phyloP scores from a whole-genome alignment of 768 basidiomycete species.

The Pulveroboletus frians region DNA sequence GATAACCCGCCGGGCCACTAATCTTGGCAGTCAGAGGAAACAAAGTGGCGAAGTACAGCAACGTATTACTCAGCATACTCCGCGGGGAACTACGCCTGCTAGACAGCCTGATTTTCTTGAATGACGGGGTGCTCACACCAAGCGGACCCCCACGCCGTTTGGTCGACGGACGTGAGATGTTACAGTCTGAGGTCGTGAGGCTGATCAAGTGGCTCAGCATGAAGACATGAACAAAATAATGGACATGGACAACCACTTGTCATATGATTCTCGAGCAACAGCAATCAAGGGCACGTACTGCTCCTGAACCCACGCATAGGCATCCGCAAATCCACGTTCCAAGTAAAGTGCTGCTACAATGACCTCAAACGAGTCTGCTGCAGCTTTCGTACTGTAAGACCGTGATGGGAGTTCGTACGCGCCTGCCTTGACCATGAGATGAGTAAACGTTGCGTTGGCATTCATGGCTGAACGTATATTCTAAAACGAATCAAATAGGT shows the following conservation, averaged over 20 bases:
- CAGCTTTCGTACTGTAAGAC: constrained; percentile 32
- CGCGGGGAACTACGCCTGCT: constrained; percentile 13
- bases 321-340: constrained; percentile 35
- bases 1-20: constrained; percentile 27
- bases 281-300: constrained; percentile 37
- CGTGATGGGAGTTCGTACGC: constrained; percentile 17
- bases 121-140: constrained; percentile 3
- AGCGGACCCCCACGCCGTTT: constrained; percentile 11
- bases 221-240: not conserved
- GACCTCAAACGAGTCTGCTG: constrained; percentile 45
- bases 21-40: constrained; percentile 5
- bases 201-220: constrained; percentile 14
- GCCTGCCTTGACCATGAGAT: constrained; percentile 35
- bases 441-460: constrained; percentile 35
- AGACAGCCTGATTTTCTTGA: constrained; percentile 21
- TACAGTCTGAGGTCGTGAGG: constrained; percentile 1
- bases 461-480: constrained; percentile 25
- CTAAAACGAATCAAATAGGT: constrained; percentile 5
- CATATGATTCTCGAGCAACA: constrained; percentile 27
- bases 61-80: constrained; percentile 18
- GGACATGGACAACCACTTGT: constrained; percentile 19
- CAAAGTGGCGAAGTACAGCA: not conserved
- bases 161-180: constrained; percentile 1
- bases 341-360: constrained; percentile 41
- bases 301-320: constrained; percentile 36